Evolutionary conservation across 371 early-diverging fungal genomes (phyloP).

Genomic region (Mortierella sp.): DNA sequence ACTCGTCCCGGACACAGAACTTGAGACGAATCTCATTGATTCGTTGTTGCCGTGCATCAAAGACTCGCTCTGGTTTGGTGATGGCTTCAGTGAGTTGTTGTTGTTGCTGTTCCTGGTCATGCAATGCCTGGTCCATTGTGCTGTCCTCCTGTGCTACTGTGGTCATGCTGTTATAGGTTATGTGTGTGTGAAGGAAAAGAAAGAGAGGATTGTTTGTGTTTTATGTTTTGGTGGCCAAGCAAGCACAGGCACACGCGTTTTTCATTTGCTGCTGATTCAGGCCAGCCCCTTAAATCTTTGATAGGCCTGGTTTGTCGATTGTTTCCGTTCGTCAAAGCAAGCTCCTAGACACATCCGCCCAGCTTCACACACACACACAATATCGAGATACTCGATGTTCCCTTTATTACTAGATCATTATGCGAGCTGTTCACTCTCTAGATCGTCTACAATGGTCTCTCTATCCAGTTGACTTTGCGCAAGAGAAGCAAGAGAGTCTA

Average conservation of each 20-base stretch:
- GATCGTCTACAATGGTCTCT: neutral
- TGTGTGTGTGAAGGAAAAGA: neutral
- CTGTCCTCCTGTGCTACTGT: conserved; percentile 15
- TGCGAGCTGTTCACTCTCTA: neutral
- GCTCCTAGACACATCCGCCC: too few relatives aligned
- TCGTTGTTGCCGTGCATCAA: conserved; percentile 75
- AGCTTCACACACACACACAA: too few relatives aligned
- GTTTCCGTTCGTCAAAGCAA: too few relatives aligned
- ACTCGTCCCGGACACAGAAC: conserved; percentile 88
- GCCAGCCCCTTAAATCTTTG: neutral
- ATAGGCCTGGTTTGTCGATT: too few relatives aligned
- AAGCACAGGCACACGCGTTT: neutral
- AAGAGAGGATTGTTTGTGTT: neutral
- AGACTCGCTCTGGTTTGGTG: conserved; percentile 35
- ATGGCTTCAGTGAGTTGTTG: conserved; percentile 13
- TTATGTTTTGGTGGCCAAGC: neutral
- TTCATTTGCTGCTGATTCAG: neutral
- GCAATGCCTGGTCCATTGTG: conserved; percentile 18
- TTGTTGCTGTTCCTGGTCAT: conserved; percentile 4
- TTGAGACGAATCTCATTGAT: conserved; percentile 83
- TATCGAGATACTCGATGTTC: neutral
- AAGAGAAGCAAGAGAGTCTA: neutral
- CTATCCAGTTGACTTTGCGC: neutral
- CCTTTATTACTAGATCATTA: neutral
- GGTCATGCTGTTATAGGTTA: conserved; percentile 17